Base-by-base conservation (phyloP, 2,329 filamentous ascomycete species). In the Decorospora gaudefroyi region DNA sequence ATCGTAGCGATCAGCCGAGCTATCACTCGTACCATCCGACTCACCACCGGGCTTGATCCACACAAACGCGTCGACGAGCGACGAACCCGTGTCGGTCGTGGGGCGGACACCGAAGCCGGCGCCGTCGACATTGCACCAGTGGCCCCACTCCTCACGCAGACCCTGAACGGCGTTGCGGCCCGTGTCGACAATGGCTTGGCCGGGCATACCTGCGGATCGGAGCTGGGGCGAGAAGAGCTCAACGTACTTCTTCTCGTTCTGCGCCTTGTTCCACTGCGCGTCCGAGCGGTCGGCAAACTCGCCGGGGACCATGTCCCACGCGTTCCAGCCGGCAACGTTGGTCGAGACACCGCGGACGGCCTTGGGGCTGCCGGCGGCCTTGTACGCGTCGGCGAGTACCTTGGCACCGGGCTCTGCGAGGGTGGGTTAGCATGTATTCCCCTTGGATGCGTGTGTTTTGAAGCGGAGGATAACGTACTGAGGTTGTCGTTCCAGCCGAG, bases 1-100 rank as follows among this genome's bases (percentile, higher is more conserved):
- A 63, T 83, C 80, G 57, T 81, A 84, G 19, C 78, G 75, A 21
- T 68, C 62, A 3, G 82, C 76, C 13, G 42, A 46, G 2, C 60
- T 46, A 42, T 73, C 63, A 22, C 58, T 67, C 0, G 76, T 79
- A 45, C 77, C 76, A 53, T 79, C 77, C 13, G 71, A 73, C 64
- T 80, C 77, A 41, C 76, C 77, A 56, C 84, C 84, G 4, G 84
- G 84, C 77, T 87, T 87, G 58, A 86, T 74, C 84, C 84, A 87
- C 46, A 87, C 84, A 53, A 87, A 85, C 19, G 83, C 79, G 65
- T 88, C 85, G 15, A 78, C 74, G 16, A 83, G 71, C 1, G 70
- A 62, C 47, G 80, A 75, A 11, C 81, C 82, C 4, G 84, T 87
- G 63, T 78, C 74, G 17, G 78, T 72, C 0, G 80, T 80, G 1